These are phyloP conservation scores for Croton setiger DNA, from an alignment of 441 rosid genomes.

Conservation along the genomic window DNA sequence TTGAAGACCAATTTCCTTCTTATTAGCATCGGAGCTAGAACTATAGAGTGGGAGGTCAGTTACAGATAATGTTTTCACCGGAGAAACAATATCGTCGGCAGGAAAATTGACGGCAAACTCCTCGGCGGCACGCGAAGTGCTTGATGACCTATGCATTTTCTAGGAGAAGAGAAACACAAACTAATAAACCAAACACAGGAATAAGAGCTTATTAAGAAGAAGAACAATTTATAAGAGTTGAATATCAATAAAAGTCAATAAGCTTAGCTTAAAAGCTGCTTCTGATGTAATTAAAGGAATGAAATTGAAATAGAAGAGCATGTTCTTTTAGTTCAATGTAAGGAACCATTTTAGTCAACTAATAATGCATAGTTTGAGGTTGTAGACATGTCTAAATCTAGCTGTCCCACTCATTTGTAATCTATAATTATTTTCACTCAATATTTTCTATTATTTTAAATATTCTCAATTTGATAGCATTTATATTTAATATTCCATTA, in stretches of 20 bases:
- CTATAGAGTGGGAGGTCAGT: constrained; percentile 24
- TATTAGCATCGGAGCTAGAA: constrained; percentile 28
- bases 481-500: too few relatives aligned
- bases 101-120: constrained; percentile 41
- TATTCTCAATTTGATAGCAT: too few relatives aligned
- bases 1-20: constrained; percentile 46
- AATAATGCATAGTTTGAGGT: too few relatives aligned
- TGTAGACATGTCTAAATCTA: too few relatives aligned
- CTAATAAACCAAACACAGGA: background rate
- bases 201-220: background rate
- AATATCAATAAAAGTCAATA: background rate
- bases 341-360: background rate
- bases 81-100: constrained; percentile 12
- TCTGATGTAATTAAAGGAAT: constrained; percentile 22
- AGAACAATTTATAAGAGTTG: background rate
- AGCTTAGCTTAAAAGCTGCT: constrained; percentile 20
- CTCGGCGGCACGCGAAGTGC: constrained; percentile 37
- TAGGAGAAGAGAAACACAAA: background rate
- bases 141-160: constrained; percentile 45
- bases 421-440: too few relatives aligned
- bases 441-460: too few relatives aligned
- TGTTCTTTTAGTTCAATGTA: background rate
- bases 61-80: constrained; percentile 18
- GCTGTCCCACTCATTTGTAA: too few relatives aligned
- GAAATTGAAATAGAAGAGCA: constrained; percentile 1